phyloP scores from a whole-genome alignment of 805 yeast species.

The Ogataea allantospora region DNA sequence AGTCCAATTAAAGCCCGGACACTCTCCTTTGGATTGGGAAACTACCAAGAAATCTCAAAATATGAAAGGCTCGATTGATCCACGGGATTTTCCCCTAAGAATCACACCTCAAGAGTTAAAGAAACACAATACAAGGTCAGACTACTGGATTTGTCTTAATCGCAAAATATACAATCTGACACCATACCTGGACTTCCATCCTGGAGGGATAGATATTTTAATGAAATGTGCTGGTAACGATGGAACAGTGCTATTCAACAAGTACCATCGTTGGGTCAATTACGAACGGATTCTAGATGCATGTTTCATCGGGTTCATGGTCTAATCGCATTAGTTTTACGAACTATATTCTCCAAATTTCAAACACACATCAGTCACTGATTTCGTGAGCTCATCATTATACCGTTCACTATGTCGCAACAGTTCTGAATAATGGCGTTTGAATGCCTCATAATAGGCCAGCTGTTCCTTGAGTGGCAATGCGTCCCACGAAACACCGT shows the following conservation, averaged over 20 bases:
- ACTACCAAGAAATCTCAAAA: constrained; percentile 47
- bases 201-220: constrained; percentile 84
- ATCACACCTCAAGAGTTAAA: constrained; percentile 57
- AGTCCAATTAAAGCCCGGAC: constrained; percentile 71
- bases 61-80: constrained; percentile 48
- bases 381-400: constrained; percentile 19
- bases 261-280: constrained; percentile 73
- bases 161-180: constrained; percentile 87
- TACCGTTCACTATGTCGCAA: constrained; percentile 19
- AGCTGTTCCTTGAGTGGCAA: constrained; percentile 23
- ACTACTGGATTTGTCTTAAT: constrained; percentile 82
- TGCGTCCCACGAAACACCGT: constrained; percentile 26
- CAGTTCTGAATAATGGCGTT: constrained; percentile 26
- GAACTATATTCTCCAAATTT: constrained; percentile 20
- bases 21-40: constrained; percentile 89
- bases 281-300: constrained; percentile 75
- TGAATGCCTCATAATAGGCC: constrained; percentile 32
- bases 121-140: constrained; percentile 56
- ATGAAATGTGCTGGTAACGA: constrained; percentile 81
- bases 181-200: constrained; percentile 80
- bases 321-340: constrained; percentile 10
- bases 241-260: constrained; percentile 72
- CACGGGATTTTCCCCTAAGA: constrained; percentile 49
- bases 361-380: constrained; percentile 27
- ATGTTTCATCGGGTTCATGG: constrained; percentile 68